Conservation (phyloP, 345 rosid genomes). For the Eucalyptus rudis region DNA sequence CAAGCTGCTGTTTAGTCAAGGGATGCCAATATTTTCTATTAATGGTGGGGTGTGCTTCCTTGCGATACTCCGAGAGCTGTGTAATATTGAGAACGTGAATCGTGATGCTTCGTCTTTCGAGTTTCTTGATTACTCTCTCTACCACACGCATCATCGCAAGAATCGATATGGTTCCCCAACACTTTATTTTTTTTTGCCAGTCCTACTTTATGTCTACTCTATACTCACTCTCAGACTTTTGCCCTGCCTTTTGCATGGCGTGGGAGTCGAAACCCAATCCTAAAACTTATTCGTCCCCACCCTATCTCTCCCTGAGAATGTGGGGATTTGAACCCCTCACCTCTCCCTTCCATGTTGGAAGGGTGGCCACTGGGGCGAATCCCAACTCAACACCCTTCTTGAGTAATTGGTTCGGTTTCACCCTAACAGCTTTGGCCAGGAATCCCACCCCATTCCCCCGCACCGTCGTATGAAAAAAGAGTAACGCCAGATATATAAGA, state of each 20-base stretch:
- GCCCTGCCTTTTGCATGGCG: no score
- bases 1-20: constrained; percentile 21
- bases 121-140: constrained; percentile 14
- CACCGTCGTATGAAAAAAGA: constrained; percentile 10
- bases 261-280: no score
- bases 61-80: constrained; percentile 61
- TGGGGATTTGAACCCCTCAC: no score
- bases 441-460: constrained; percentile 63
- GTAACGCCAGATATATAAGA: not conserved
- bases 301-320: no score
- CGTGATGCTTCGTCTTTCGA: constrained; percentile 29
- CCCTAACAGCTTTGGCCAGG: constrained; percentile 39
- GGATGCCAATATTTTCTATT: constrained; percentile 63
- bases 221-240: no score
- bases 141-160: constrained; percentile 40
- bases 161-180: constrained; percentile 30
- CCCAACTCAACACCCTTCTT: constrained; percentile 27
- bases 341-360: no score
- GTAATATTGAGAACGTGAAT: constrained; percentile 60
- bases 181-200: not conserved
- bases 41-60: constrained; percentile 64
- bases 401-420: constrained; percentile 31
- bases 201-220: no score
- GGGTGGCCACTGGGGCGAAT: no score
- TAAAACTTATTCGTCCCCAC: no score